Conservation (phyloP, 208 protist species). For the Trypanosoma theileri region DNA sequence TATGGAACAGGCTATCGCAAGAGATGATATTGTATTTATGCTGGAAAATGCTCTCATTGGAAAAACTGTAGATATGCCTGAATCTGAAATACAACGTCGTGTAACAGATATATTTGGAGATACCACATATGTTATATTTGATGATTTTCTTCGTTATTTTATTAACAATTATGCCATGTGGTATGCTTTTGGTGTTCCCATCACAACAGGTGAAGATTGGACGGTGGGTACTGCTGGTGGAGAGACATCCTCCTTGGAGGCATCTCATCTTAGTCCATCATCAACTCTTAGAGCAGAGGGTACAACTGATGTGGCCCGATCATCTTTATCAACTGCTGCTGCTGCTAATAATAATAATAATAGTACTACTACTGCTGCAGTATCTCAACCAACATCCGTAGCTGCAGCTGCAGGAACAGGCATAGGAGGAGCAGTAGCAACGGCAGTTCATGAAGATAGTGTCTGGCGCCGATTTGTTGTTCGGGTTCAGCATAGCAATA, state of each 20-base stretch:
- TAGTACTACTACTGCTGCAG: not conserved
- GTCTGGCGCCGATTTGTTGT: conserved; percentile 58
- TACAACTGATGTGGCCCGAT: not conserved
- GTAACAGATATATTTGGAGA: conserved; percentile 70
- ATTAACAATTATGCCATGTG: conserved; percentile 82
- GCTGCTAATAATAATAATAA: not conserved
- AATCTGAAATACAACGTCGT: conserved; percentile 55
- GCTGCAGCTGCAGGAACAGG: conserved; percentile 6
- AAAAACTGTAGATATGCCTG: conserved; percentile 77
- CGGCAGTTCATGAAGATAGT: conserved; percentile 9
- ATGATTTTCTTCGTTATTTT: conserved; percentile 65
- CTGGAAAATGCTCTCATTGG: conserved; percentile 67
- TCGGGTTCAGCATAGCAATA: conserved; percentile 58
- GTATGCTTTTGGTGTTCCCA: conserved; percentile 66
- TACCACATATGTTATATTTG: conserved; percentile 48
- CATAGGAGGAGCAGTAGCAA: conserved; percentile 46
- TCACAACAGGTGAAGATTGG: conserved; percentile 29
- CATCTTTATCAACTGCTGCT: not conserved
- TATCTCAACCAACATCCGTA: not conserved
- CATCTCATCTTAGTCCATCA: too few relatives aligned
- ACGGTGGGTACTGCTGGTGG: too few relatives aligned
- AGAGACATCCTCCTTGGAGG: too few relatives aligned
- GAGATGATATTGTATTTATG: conserved; percentile 76
- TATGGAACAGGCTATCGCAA: conserved; percentile 65
- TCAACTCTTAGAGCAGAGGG: too few relatives aligned